Evolutionary conservation across 176 grass and related monocot species (phyloP), one percentile per base, ranked within the genome.

Genomic region (Zizania latifolia): DNA sequence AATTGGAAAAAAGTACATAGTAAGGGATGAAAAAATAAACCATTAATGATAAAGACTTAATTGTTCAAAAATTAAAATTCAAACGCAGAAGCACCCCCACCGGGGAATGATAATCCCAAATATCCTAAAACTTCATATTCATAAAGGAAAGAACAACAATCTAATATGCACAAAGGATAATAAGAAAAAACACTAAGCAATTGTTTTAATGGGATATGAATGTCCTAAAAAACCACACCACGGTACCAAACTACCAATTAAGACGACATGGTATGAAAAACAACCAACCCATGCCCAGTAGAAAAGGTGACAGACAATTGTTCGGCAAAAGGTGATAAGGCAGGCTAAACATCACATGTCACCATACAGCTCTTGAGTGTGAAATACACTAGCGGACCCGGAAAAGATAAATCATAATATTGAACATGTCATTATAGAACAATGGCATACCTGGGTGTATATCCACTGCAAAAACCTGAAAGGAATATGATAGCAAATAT

Each of bases 401-500:
- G 48, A 15, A 24, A 57, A 51, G n/a, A 19, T 10, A 31, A 66
- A 4, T 64, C 34, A 74, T 31, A 43, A 30, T 61, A 32, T 33
- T 24, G 21, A 61, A 59, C 22, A 83, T 34, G 29, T 10, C 44
- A 81, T 61, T 35, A 62, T 41, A 12, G 22, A 66, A 38, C 38
- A 56, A 22, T 36, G 15, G 13, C 16, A 71, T 98, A 94, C 95
- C 95, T 84, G 95, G 95, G 75, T 99, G 95, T 92, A 99, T 90
- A 81, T 99, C 95, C 41, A 99, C 91, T 77, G 91, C 95, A 86
- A 99, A 99, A 68, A 94, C 95, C 94, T 98, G 86, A 32, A 72
- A 80, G 27, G 3, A 84, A 73, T 58, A 58, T 58, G 22, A 86
- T 7, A 39, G 28, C 32, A 70, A 65, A 71, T 11, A 44, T 68